Base-by-base conservation (phyloP, 345 rosid species). In the Kernera saxatilis region DNA sequence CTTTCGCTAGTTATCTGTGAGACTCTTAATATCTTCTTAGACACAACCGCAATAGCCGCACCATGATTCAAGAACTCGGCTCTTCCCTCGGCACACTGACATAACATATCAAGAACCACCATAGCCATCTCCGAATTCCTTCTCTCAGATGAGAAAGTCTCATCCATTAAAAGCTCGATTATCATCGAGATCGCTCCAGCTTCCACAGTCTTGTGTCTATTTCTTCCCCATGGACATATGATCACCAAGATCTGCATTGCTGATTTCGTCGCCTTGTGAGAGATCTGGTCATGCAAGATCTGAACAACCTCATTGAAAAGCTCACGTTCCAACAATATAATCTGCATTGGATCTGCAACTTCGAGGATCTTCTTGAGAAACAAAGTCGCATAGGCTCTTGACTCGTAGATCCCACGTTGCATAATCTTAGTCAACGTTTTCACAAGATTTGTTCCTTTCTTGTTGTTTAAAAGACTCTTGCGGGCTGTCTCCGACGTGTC, bases 11-110 rank as follows among this genome's bases (percentile, higher is more conserved):
- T 89, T 56, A 80, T 73, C 17, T 69, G 79, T 1, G 98, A 89
- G 54, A 90, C 87, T 82, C 92, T 83, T 46, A 93, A 83, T 45
- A 93, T 88, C 85, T 81, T 93, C 69, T 90, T 88, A 2, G 87
- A 83, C 29, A 93, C 92, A 2, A 87, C 82, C 0, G 96, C 96
- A 7, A 93, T 36, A 48, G 92, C 91, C 0, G 89, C 89, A 2
- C 84, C 82, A 25, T 93, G 96, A 22, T 70, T 67, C 55, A 91
- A 65, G 32, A 90, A 77, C 75, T 84, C 88, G 7, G 93, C 82
- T 57, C 98, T 81, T 65, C 98, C 98, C 59, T 90, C 96, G 0
- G 97, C 96, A 33, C 86, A 84, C 64, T 72, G 80, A 57, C 92
- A 90, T 40, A 88, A 55, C 32, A 72, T 64, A 71, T 87, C 96